Percentiles rank a stretch among this genome's conserved stretches.
phyloP scores from a whole-genome alignment of 371 early-diverging fungal species.

The Conidiobolus incongruus region DNA sequence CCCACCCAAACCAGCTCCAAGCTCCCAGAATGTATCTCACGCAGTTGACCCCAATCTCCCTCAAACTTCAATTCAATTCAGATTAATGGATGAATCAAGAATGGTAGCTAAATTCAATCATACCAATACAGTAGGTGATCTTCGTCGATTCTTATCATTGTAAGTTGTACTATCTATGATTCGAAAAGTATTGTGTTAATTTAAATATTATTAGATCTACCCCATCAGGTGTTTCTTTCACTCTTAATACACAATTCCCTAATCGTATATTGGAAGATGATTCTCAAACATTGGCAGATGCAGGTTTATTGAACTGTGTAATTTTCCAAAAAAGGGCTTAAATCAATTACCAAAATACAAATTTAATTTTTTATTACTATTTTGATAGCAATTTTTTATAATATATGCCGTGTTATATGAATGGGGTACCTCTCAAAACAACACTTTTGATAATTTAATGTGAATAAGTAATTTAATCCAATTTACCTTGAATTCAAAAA shows the following conservation, averaged over 20 bases:
- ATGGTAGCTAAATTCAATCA: conserved; percentile 74
- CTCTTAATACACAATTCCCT: conserved; percentile 66
- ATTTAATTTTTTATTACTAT: conserved; percentile 64
- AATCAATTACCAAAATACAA: conserved; percentile 41
- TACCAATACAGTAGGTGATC: conserved; percentile 71
- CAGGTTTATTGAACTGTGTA: conserved; percentile 65
- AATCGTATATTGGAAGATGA: conserved; percentile 41
- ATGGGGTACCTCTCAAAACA: conserved; percentile 9
- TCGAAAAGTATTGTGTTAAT: conserved; percentile 12
- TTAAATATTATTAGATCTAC: too few species aligned
- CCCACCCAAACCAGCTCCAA: conserved; percentile 24
- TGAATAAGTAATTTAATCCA: too few species aligned
- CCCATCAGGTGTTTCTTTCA: conserved; percentile 22
- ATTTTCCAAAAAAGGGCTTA: conserved; percentile 53
- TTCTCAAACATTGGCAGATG: conserved; percentile 41
- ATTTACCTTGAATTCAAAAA: too few species aligned
- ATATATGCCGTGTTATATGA: conserved; percentile 65
- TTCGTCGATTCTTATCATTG: conserved; percentile 44
- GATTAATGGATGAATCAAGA: conserved; percentile 76
- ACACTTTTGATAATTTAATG: background rate
- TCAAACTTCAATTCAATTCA: conserved; percentile 66
- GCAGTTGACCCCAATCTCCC: conserved; percentile 31
- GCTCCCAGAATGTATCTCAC: conserved; percentile 26
- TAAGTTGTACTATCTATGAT: conserved; percentile 29
- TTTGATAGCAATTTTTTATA: conserved; percentile 53